These are phyloP conservation scores for Aspergillus terreus DNA, from an alignment of 2,329 filamentous ascomycete genomes.

Conservation along the genomic window DNA sequence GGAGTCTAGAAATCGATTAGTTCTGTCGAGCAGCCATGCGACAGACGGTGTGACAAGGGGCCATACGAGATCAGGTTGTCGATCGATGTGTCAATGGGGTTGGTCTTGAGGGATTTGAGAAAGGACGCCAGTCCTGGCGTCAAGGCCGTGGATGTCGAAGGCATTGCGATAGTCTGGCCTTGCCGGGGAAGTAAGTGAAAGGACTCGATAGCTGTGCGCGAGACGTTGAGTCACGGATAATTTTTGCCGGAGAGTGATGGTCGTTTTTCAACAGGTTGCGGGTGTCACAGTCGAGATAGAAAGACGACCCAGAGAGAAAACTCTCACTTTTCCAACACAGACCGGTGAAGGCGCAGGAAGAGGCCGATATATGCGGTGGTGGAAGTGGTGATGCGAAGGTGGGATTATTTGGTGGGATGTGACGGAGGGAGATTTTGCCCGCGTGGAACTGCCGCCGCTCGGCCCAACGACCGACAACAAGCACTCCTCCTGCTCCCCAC, in stretches of 20 bases:
- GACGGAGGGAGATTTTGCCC: slow-evolving; percentile 17
- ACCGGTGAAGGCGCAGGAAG: not conserved
- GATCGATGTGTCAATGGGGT: slow-evolving; percentile 73
- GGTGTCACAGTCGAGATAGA: not conserved
- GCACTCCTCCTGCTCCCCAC: slow-evolving; percentile 8
- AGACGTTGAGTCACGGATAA: slow-evolving; percentile 1
- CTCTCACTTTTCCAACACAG: not conserved
- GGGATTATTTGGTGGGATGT: slow-evolving; percentile 17
- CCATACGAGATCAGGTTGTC: slow-evolving; percentile 78
- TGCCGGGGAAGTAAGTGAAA: not conserved
- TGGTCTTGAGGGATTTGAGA: slow-evolving; percentile 72
- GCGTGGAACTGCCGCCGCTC: slow-evolving; percentile 12
- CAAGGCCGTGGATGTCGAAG: slow-evolving; percentile 52
- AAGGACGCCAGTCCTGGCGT: slow-evolving; percentile 75
- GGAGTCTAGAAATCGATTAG: slow-evolving; percentile 55
- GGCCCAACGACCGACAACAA: slow-evolving; percentile 5
- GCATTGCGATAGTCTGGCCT: slow-evolving; percentile 44
- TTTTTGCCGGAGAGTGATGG: not conserved
- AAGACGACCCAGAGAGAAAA: not conserved
- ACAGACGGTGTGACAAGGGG: slow-evolving; percentile 8
- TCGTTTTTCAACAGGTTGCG: not conserved
- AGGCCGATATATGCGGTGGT: not conserved
- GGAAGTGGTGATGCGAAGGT: slow-evolving; percentile 9
- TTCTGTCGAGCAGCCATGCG: slow-evolving; percentile 1
- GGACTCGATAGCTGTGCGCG: slow-evolving; percentile 7